Conservation (phyloP, 2,329 filamentous ascomycete species). For the Trichoderma koningiopsis region DNA sequence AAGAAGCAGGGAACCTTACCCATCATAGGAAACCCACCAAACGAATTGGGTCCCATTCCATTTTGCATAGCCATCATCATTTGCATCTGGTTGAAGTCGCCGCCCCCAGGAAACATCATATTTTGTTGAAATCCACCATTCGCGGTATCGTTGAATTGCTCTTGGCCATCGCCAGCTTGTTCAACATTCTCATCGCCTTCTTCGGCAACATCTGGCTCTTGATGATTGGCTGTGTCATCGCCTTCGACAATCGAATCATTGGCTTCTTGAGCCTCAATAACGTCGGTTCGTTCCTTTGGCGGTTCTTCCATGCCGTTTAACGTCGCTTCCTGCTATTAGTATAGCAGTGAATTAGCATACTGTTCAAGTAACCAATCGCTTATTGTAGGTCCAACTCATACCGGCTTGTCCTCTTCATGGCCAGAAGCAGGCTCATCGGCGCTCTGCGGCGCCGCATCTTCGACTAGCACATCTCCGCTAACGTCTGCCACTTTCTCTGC, state of each 20-base stretch:
- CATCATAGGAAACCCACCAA: slow-evolving; percentile 75
- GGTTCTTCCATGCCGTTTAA: neutral
- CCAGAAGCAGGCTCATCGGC: slow-evolving; percentile 11
- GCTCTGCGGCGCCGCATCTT: neutral
- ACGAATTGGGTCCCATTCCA: slow-evolving; percentile 59
- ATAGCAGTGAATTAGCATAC: neutral
- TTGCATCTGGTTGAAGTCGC: slow-evolving; percentile 76
- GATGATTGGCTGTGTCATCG: slow-evolving; percentile 11
- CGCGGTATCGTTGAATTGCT: slow-evolving; percentile 42
- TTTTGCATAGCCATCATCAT: slow-evolving; percentile 79
- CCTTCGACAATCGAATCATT: slow-evolving; percentile 16
- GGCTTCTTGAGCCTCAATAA: neutral
- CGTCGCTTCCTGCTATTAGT: neutral
- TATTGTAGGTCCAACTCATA: slow-evolving; percentile 3
- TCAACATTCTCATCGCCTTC: slow-evolving; percentile 32
- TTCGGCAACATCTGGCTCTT: neutral
- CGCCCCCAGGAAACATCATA: slow-evolving; percentile 58
- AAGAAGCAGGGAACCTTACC: slow-evolving; percentile 60
- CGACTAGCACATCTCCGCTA: neutral
- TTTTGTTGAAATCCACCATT: slow-evolving; percentile 57
- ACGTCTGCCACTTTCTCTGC: slow-evolving; percentile 20
- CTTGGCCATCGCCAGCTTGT: slow-evolving; percentile 38
- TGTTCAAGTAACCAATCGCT: neutral
- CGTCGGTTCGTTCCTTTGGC: neutral
- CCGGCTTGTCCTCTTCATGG: slow-evolving; percentile 23